Conservation (phyloP, 1,284 basidiomycete genomes). For the Apiotrichum gracile region DNA sequence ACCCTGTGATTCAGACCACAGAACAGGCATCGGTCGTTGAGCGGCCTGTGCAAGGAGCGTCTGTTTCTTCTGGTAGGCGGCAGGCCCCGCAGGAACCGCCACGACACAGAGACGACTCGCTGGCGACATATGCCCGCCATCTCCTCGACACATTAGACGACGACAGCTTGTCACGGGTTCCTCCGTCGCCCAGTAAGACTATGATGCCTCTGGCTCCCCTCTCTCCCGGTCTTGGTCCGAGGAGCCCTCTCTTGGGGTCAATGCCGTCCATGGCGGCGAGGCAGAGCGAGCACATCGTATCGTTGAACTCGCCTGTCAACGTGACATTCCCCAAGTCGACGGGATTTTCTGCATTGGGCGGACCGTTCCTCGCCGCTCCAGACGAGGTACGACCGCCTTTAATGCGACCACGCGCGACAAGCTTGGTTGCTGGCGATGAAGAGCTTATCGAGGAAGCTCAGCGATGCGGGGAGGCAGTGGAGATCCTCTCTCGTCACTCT, state of each 20-base stretch:
- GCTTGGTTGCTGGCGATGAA: slow-evolving; percentile 33
- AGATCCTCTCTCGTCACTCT: slow-evolving; percentile 78
- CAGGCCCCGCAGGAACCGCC: slow-evolving; percentile 6
- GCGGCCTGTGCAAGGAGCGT: background rate
- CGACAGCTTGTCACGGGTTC: slow-evolving; percentile 2
- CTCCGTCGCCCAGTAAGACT: slow-evolving; percentile 9
- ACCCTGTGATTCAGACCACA: slow-evolving; percentile 43
- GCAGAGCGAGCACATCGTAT: background rate
- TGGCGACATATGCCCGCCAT: slow-evolving; percentile 31
- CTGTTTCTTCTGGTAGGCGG: background rate
- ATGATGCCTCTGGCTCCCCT: slow-evolving; percentile 4
- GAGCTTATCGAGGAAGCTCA: slow-evolving; percentile 48
- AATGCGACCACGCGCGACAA: slow-evolving; percentile 18
- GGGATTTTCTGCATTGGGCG: background rate
- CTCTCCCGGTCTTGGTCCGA: background rate
- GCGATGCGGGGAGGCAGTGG: slow-evolving; percentile 75
- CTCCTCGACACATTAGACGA: slow-evolving; percentile 23
- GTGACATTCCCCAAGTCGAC: background rate
- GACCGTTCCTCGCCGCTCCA: background rate
- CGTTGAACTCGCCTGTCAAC: background rate
- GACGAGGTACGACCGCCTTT: background rate
- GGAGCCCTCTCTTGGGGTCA: background rate
- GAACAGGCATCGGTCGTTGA: slow-evolving; percentile 37
- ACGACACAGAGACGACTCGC: slow-evolving; percentile 13
- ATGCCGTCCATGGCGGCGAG: too few species aligned